A percentile compares a stretch with the other conserved stretches of the same genome.
Conservation (phyloP, 164 flowering plant genomes). For the Kalanchoe fedtschenkoi region DNA sequence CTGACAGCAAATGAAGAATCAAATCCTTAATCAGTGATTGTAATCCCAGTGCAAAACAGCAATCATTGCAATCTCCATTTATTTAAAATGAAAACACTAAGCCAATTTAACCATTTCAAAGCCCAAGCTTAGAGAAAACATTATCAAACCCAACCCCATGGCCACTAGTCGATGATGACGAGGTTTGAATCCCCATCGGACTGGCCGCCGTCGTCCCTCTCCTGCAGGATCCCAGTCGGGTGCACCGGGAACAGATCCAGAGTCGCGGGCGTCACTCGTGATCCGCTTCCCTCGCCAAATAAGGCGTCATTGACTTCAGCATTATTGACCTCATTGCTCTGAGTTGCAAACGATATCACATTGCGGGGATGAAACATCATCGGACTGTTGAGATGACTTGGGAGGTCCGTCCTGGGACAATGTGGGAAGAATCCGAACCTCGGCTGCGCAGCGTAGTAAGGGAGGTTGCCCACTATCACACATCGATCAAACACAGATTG, state of each 20-base stretch:
- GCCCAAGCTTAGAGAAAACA: not conserved
- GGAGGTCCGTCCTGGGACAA: not conserved
- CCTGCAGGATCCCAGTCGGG: not conserved
- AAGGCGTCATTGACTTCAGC: not conserved
- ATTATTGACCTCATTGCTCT: not conserved
- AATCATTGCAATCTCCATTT: not conserved
- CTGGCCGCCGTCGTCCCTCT: not conserved
- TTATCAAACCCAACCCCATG: not conserved
- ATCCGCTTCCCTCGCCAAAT: not conserved
- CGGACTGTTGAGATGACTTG: not conserved
- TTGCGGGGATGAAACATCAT: not conserved
- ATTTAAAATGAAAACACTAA: not conserved
- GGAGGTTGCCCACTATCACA: not conserved
- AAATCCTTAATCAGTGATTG: too few relatives aligned
- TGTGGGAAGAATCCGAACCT: not conserved
- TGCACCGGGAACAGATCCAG: constrained; percentile 1
- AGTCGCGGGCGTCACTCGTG: too few relatives aligned
- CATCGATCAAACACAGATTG: too few relatives aligned
- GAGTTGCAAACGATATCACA: not conserved
- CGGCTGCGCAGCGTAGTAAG: not conserved
- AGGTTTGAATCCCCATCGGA: not conserved
- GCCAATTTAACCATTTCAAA: not conserved
- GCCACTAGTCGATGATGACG: not conserved
- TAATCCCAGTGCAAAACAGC: not conserved
- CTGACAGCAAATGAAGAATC: not conserved